Evolutionary conservation across 2,329 filamentous ascomycete genomes (phyloP).

Genomic region (Thielaviopsis punctulata): DNA sequence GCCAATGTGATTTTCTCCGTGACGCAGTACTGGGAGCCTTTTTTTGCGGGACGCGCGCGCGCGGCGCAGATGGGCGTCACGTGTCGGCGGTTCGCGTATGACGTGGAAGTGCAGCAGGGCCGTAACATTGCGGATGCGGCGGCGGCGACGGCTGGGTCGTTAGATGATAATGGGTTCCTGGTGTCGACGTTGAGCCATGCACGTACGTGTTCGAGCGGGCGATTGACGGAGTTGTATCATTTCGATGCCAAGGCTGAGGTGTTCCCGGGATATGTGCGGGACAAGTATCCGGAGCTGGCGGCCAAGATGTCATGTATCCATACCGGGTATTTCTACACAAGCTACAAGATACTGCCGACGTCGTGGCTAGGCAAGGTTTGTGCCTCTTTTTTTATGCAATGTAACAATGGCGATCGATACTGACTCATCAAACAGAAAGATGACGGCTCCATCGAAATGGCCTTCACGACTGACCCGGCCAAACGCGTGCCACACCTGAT

Average conservation of each 20-base stretch:
- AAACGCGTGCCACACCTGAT: slow-evolving; percentile 27
- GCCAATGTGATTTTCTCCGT: slow-evolving; percentile 36
- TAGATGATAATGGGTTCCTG: slow-evolving; percentile 31
- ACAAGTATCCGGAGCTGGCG: slow-evolving; percentile 26
- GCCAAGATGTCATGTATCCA: slow-evolving; percentile 34
- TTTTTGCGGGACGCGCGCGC: slow-evolving; percentile 25
- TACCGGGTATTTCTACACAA: slow-evolving; percentile 31
- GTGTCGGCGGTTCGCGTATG: slow-evolving; percentile 27
- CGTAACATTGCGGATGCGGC: slow-evolving; percentile 39
- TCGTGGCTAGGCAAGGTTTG: slow-evolving; percentile 30
- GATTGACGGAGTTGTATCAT: slow-evolving; percentile 32
- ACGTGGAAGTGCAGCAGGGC: slow-evolving; percentile 32
- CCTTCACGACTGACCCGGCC: slow-evolving; percentile 26
- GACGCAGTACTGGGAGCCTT: slow-evolving; percentile 38
- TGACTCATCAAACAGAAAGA: slow-evolving; percentile 7
- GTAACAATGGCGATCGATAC: neutral
- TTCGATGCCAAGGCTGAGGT: slow-evolving; percentile 35
- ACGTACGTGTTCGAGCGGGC: slow-evolving; percentile 27
- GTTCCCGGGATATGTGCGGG: slow-evolving; percentile 28
- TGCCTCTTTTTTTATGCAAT: neutral
- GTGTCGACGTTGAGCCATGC: slow-evolving; percentile 35
- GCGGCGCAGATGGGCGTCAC: slow-evolving; percentile 23
- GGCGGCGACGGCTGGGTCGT: slow-evolving; percentile 21
- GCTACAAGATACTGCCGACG: slow-evolving; percentile 28
- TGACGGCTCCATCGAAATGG: slow-evolving; percentile 29